Base-by-base conservation (phyloP, 2,329 filamentous ascomycete species). In the Fusarium sp. region DNA sequence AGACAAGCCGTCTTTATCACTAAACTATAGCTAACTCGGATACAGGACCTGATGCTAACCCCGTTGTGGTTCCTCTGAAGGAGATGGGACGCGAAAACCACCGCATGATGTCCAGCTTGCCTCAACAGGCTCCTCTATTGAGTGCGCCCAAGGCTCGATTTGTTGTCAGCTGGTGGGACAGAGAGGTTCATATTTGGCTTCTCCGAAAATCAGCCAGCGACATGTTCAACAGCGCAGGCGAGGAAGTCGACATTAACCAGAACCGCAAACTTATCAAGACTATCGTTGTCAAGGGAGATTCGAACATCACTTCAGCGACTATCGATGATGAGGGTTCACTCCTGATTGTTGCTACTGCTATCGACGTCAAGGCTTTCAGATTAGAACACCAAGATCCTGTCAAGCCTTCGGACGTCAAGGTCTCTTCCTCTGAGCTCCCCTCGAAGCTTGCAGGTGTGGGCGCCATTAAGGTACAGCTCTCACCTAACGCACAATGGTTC, bases 121-220 rank as follows among this genome's bases (percentile, higher is more conserved):
- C 96, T 5, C 95, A 97, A 78, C 86, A 89, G 55, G 88, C 93
- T 3, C 91, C 92, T 5, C 81, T 98, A 12, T 85, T 89, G 39
- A 95, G 93, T 73, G 93, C 95, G 7, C 85, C 91, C 4, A 88
- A 88, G 45, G 91, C 91, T 46, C 89, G 96, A 53, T 84, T 98
- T 27, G 84, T 99, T 31, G 89, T 96, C 77, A 94, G 93, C 80
- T 98, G 94, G 93, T 98, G 95, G 94, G 93, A 95, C 72, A 88
- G 92, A 62, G 93, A 97, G 79, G 86, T 98, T 53, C 91, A 92
- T 74, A 88, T 99, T 68, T 99, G 95, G 94, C 88, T 85, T 42
- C 77, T 90, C 20, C 83, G 79, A 52, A 83, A 82, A 65, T 81
- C 86, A 8, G 81, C 87, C 20, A 81, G 81, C 35, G 83, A 87